phyloP scores from a whole-genome alignment of 805 yeast species.

The Metschnikowia vanudenii region DNA sequence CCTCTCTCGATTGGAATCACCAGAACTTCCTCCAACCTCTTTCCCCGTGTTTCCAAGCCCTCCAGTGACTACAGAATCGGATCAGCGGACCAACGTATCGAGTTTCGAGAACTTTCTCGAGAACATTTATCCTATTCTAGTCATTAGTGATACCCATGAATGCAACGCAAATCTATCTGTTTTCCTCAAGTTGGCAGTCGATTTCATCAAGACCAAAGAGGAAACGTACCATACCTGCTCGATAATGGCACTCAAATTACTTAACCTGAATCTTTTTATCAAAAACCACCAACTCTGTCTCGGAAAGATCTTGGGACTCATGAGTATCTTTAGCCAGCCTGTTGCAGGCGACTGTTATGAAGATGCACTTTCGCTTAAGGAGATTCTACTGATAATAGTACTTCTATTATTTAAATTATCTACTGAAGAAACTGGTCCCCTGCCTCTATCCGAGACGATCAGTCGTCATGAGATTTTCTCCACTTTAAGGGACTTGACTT shows the following conservation, averaged over 20 bases:
- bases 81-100: not conserved
- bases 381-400: constrained; percentile 35
- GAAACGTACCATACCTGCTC: constrained; percentile 34
- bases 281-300: constrained; percentile 37
- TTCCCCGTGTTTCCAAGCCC: constrained; percentile 1
- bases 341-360: constrained; percentile 10
- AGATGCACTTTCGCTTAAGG: constrained; percentile 27
- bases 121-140: constrained; percentile 23
- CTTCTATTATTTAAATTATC: constrained; percentile 34
- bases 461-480: constrained; percentile 18
- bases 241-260: constrained; percentile 32
- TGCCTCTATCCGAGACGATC: constrained; percentile 19
- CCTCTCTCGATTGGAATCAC: constrained; percentile 1
- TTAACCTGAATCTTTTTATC: constrained; percentile 38
- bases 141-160: constrained; percentile 39
- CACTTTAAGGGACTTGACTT: constrained; percentile 59
- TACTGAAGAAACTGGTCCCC: constrained; percentile 22
- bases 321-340: constrained; percentile 27
- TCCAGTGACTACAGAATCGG: not conserved
- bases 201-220: constrained; percentile 22
- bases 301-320: constrained; percentile 37
- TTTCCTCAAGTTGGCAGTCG: constrained; percentile 34
- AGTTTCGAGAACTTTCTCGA: constrained; percentile 9
- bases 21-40: constrained; percentile 8
- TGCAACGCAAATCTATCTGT: constrained; percentile 39